Base-by-base conservation (phyloP, 139 green algal species). In the Pleodorina starrii region DNA sequence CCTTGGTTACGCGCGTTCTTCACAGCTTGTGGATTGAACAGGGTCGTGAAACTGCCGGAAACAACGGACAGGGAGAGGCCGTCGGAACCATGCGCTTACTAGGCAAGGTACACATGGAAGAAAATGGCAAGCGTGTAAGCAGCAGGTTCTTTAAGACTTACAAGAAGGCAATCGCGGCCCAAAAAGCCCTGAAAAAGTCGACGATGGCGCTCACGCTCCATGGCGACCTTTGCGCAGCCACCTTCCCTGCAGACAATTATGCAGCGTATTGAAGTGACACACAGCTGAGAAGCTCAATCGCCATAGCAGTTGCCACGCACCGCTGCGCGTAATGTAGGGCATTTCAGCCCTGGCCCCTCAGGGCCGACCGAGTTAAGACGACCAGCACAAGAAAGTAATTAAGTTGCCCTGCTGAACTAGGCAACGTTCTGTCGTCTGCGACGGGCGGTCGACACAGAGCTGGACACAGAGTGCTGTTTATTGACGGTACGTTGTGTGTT, bases 31-130 rank as follows among this genome's bases (percentile, higher is more conserved):
- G 79, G 79, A 36, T 54, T 75, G 0, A 75, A 7, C 60, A 87
- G 63, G 6, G 80, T 87, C 60, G 40, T 23, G 43, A 87, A 77
- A 42, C 80, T 87, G 79, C 79, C 29, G 25, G 46, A 80, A 80
- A 57, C 40, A 54, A 80, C 27, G 74, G 44, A 44, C 44, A 60
- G 10, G 27, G 44, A 82, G 10, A 76, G 32, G 68, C 54, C 54
- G 54, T 66, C 54, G 54, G 29, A 2, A 12, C 25, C 54, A 25
- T 32, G 29, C 54, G 29, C 21, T 66, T 60, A 60, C 17, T 66
- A 66, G n/a, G 54, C 54, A 66, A 66, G 9, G 54, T 12, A 12
- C 7, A 27, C 29, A 12, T 66, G 25, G 29, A 32, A 27, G 25
- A 66, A 32, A 27, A 66, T 66, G 54, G 54, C 54, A n/a, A n/a